phyloP scores from a whole-genome alignment of 2,329 filamentous ascomycete species.

The Verticillium tricorpus region DNA sequence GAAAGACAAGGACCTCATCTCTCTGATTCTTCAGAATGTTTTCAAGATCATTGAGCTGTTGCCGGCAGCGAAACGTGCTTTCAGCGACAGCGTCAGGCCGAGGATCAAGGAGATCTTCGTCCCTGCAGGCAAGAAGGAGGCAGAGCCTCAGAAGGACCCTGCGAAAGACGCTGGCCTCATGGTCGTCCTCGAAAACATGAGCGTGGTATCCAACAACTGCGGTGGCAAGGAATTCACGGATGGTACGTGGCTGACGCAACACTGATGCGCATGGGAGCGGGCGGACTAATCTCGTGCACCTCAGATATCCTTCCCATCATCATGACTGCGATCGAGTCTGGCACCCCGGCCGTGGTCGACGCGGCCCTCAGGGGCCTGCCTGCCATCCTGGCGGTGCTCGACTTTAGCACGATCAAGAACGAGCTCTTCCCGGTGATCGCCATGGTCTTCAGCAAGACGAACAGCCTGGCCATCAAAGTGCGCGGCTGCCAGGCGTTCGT shows the following conservation, averaged over 20 bases:
- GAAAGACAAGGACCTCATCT: constrained; percentile 84
- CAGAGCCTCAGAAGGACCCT: constrained; percentile 65
- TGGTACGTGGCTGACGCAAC: constrained; percentile 43
- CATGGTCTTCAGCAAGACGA: constrained; percentile 86
- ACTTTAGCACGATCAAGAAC: constrained; percentile 96
- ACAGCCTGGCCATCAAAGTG: constrained; percentile 90
- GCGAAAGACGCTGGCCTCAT: constrained; percentile 86
- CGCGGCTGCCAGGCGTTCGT: constrained; percentile 86
- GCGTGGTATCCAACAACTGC: constrained; percentile 71
- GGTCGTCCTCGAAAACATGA: constrained; percentile 82
- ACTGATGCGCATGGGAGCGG: neutral
- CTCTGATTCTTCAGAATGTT: constrained; percentile 82
- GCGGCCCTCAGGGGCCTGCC: constrained; percentile 75
- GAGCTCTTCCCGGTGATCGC: constrained; percentile 93
- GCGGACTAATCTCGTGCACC: neutral
- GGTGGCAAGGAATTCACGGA: constrained; percentile 94
- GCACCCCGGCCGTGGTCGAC: constrained; percentile 86
- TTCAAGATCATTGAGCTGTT: constrained; percentile 84
- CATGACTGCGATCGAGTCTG: constrained; percentile 76
- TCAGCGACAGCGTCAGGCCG: constrained; percentile 83
- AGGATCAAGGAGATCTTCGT: constrained; percentile 80
- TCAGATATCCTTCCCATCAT: constrained; percentile 84
- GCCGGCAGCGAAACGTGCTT: constrained; percentile 70
- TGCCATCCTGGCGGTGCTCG: constrained; percentile 77
- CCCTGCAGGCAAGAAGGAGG: constrained; percentile 47